Percentiles rank a stretch among this genome's conserved stretches.
These are phyloP conservation scores for Podospora conica DNA, from an alignment of 495 filamentous ascomycete species.

Conservation along the genomic window DNA sequence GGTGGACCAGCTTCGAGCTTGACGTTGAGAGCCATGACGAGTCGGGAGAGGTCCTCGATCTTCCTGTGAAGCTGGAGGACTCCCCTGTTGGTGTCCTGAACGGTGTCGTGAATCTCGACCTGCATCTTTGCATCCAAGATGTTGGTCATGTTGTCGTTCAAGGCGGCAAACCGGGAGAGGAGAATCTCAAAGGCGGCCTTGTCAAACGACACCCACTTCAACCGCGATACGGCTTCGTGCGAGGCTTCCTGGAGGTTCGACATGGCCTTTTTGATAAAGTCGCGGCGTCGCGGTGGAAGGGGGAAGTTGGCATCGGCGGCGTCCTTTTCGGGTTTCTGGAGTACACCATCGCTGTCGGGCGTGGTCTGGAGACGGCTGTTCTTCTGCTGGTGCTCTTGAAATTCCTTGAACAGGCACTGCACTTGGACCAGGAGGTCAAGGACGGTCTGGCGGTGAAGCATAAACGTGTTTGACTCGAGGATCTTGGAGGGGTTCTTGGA, in stretches of 20 bases:
- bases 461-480: constrained; percentile 38
- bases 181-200: constrained; percentile 39
- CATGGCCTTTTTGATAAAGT: constrained; percentile 42
- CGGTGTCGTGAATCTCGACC: constrained; percentile 38
- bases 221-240: constrained; percentile 23
- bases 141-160: constrained; percentile 43
- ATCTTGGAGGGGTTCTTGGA: constrained; percentile 27
- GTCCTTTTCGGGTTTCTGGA: constrained; percentile 32
- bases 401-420: constrained; percentile 40
- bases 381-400: constrained; percentile 34
- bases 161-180: constrained; percentile 31
- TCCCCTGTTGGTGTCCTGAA: constrained; percentile 41
- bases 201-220: constrained; percentile 40
- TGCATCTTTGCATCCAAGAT: constrained; percentile 40
- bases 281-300: constrained; percentile 24
- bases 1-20: constrained; percentile 24
- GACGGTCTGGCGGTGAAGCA: constrained; percentile 39
- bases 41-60: constrained; percentile 33
- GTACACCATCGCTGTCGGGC: constrained; percentile 24
- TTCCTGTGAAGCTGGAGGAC: constrained; percentile 40
- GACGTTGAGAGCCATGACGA: constrained; percentile 37
- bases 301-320: constrained; percentile 34
- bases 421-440: constrained; percentile 41
- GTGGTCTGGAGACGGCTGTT: constrained; percentile 27
- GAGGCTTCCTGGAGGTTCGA: constrained; percentile 25